Conservation (phyloP, 2,329 filamentous ascomycete genomes). For the Annulohypoxylon truncatum region DNA sequence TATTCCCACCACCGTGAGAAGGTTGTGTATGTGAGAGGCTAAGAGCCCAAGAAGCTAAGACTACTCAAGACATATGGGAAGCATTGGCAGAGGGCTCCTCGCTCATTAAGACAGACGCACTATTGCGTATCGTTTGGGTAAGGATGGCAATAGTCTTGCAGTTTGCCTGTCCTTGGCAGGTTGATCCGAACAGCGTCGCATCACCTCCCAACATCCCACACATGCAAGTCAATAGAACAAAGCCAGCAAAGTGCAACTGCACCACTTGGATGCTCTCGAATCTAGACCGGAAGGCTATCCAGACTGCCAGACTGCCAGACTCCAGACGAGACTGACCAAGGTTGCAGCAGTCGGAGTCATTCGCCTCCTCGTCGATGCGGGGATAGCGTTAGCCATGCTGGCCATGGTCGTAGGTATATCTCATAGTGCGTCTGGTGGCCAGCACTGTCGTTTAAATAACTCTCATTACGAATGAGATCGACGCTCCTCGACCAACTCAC, state of each 20-base stretch:
- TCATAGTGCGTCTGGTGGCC: slow-evolving; percentile 1
- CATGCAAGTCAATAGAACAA: slow-evolving; percentile 32
- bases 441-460: slow-evolving; percentile 14
- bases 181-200: slow-evolving; percentile 45
- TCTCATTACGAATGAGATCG: slow-evolving; percentile 34
- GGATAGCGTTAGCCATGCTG: background rate
- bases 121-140: slow-evolving; percentile 35
- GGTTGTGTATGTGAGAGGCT: too few species aligned
- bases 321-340: slow-evolving; percentile 24
- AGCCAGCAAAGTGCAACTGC: slow-evolving; percentile 36
- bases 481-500: slow-evolving; percentile 38
- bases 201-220: slow-evolving; percentile 14
- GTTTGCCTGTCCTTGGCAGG: slow-evolving; percentile 46
- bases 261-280: slow-evolving; percentile 14
- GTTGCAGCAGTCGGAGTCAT: slow-evolving; percentile 11
- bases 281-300: slow-evolving; percentile 16
- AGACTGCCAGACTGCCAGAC: slow-evolving; percentile 20
- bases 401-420: slow-evolving; percentile 4
- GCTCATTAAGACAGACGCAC: slow-evolving; percentile 36
- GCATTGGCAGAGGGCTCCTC: slow-evolving; percentile 28
- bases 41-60: background rate
- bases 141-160: slow-evolving; percentile 26
- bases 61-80: slow-evolving; percentile 16
- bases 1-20: too few species aligned
- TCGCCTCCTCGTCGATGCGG: slow-evolving; percentile 19